Evolutionary conservation across 345 rosid species (phyloP).

Genomic region (Triadica sebifera): DNA sequence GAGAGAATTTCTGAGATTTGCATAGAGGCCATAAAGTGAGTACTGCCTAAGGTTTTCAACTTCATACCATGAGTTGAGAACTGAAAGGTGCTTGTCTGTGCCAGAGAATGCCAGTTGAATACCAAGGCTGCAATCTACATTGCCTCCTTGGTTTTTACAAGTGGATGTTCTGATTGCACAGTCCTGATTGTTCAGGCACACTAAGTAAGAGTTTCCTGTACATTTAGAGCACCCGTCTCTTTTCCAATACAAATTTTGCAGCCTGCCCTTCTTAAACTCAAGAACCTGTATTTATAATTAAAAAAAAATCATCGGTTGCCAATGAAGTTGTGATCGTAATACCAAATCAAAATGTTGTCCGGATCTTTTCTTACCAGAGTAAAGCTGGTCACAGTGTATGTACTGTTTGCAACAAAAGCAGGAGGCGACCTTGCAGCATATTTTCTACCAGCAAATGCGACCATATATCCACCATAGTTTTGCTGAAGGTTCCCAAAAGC

Average conservation of each 20-base stretch:
- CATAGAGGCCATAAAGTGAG: conserved; percentile 82
- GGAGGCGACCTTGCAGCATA: conserved; percentile 92
- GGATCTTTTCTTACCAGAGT: conserved; percentile 60
- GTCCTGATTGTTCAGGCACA: conserved; percentile 79
- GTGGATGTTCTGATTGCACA: conserved; percentile 67
- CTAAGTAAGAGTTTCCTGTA: conserved; percentile 51
- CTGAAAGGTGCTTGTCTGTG: conserved; percentile 84
- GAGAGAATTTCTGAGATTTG: conserved; percentile 73
- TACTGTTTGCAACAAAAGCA: conserved; percentile 54
- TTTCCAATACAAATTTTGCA: conserved; percentile 92
- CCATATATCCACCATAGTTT: conserved; percentile 69
- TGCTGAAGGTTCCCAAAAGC: conserved; percentile 31
- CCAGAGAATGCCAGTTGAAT: conserved; percentile 96
- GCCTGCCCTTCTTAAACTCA: conserved; percentile 86
- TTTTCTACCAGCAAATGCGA: conserved; percentile 87
- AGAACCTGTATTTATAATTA: conserved; percentile 54
- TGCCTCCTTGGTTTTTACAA: conserved; percentile 71
- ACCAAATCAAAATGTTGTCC: background rate
- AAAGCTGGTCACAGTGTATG: conserved; percentile 67
- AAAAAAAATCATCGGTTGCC: background rate
- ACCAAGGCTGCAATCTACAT: conserved; percentile 89
- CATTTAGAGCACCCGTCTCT: conserved; percentile 89
- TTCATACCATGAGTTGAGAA: conserved; percentile 93
- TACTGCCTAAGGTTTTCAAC: conserved; percentile 87
- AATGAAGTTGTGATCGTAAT: background rate